Percentiles rank a stretch among this genome's conserved stretches.
These are phyloP conservation scores for Capsicum baccatum DNA, from an alignment of 257 asterid genomes.

Conservation along the genomic window DNA sequence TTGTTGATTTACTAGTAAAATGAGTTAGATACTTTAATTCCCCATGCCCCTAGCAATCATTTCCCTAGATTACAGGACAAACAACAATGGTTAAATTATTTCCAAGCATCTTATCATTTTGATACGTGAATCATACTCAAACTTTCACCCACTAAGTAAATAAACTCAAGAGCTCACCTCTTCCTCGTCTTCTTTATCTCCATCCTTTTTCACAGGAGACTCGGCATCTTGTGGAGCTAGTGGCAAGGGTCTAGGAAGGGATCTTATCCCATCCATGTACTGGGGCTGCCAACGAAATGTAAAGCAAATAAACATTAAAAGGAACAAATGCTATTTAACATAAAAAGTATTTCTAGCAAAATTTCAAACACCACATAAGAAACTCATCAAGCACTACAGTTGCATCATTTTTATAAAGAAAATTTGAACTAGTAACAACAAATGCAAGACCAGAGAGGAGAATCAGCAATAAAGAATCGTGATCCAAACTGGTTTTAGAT, in stretches of 20 bases:
- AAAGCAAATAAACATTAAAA: constrained; percentile 23
- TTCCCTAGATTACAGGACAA: neutral
- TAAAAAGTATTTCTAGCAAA: neutral
- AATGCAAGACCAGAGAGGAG: constrained; percentile 8
- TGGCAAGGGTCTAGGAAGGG: constrained; percentile 91
- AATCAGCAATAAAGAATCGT: neutral
- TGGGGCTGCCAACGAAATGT: constrained; percentile 54
- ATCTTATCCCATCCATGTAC: constrained; percentile 57
- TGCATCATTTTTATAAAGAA: neutral
- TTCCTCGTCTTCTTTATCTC: constrained; percentile 61
- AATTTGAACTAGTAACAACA: neutral
- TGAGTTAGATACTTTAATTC: neutral
- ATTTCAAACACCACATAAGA: neutral
- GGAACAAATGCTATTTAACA: constrained; percentile 31
- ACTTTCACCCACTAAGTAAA: constrained; percentile 14
- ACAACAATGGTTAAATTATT: constrained; percentile 27
- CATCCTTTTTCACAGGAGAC: constrained; percentile 52
- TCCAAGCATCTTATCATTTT: neutral
- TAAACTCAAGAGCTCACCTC: constrained; percentile 60
- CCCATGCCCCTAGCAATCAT: constrained; percentile 8
- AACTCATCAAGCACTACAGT: neutral
- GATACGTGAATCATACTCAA: neutral
- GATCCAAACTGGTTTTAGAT: constrained; percentile 10
- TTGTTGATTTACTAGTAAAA: constrained; percentile 1
- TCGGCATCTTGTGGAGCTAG: constrained; percentile 56